These are phyloP conservation scores for Metschnikowia baotianmanensis DNA, from an alignment of 805 yeast species.

Conservation along the genomic window DNA sequence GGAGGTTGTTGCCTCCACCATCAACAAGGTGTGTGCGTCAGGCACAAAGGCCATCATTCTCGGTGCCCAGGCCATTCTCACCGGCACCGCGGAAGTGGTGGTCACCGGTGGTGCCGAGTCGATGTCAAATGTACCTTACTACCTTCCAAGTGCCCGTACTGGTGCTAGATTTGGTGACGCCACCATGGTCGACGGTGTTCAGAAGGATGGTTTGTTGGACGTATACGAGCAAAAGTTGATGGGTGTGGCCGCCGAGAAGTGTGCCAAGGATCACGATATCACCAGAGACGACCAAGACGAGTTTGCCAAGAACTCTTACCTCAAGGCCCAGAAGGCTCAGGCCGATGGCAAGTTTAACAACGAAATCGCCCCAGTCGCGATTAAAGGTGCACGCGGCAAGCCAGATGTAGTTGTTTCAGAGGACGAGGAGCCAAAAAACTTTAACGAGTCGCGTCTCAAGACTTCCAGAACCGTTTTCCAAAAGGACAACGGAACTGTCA, in stretches of 20 bases:
- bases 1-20: constrained; percentile 79
- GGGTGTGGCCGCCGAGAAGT: constrained; percentile 98
- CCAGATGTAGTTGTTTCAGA: constrained; percentile 67
- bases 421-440: constrained; percentile 83
- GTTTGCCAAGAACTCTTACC: constrained; percentile 81
- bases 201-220: constrained; percentile 90
- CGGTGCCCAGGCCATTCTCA: constrained; percentile 85
- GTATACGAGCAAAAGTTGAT: constrained; percentile 85
- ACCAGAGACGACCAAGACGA: constrained; percentile 88
- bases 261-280: constrained; percentile 77
- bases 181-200: constrained; percentile 79
- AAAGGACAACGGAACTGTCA: constrained; percentile 90
- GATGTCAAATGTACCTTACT: constrained; percentile 95
- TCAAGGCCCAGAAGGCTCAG: constrained; percentile 80
- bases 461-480: constrained; percentile 93
- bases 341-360: constrained; percentile 73
- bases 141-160: constrained; percentile 76
- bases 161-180: constrained; percentile 92
- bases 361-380: constrained; percentile 85
- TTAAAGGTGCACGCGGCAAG: constrained; percentile 87
- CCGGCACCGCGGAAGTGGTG: constrained; percentile 89
- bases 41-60: constrained; percentile 89
- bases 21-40: constrained; percentile 97
- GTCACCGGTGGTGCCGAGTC: constrained; percentile 98
- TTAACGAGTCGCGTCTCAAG: constrained; percentile 73